These are phyloP conservation scores for Auricularia cornea DNA, from an alignment of 768 basidiomycete genomes.

Conservation along the genomic window DNA sequence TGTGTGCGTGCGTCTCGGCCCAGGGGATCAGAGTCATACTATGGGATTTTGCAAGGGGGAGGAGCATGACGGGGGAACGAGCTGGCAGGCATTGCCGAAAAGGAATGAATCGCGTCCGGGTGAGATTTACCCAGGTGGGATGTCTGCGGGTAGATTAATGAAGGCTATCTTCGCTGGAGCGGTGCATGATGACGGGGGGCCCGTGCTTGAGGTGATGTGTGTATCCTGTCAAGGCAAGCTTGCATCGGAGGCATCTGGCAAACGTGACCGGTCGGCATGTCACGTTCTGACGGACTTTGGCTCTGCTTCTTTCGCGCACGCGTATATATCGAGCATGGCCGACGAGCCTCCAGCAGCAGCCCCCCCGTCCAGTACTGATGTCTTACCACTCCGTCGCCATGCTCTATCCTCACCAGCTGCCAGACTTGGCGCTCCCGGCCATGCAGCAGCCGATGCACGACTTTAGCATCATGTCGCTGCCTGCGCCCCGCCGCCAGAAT, in stretches of 20 bases:
- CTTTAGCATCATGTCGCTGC: slow-evolving; percentile 12
- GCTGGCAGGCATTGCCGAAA: too few species aligned
- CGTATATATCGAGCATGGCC: background rate
- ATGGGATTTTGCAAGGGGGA: too few species aligned
- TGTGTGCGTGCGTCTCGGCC: too few species aligned
- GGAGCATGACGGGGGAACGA: too few species aligned
- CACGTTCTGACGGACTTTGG: background rate
- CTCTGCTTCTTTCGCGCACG: background rate
- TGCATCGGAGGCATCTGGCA: background rate
- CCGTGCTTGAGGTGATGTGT: background rate
- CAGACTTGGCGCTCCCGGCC: background rate
- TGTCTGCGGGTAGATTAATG: background rate
- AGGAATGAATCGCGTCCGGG: background rate
- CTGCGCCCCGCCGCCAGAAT: slow-evolving; percentile 86
- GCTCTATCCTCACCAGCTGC: background rate
- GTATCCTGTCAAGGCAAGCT: background rate
- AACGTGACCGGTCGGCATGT: background rate
- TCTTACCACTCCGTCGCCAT: background rate
- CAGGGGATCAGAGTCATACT: too few species aligned
- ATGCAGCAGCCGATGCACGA: background rate
- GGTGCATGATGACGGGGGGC: background rate
- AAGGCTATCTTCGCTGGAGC: background rate
- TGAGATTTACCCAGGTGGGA: background rate
- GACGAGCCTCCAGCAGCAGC: background rate
- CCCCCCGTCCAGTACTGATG: background rate